phyloP scores from a whole-genome alignment of 1,284 basidiomycete genomes.

The Ganoderma leucocontextum region DNA sequence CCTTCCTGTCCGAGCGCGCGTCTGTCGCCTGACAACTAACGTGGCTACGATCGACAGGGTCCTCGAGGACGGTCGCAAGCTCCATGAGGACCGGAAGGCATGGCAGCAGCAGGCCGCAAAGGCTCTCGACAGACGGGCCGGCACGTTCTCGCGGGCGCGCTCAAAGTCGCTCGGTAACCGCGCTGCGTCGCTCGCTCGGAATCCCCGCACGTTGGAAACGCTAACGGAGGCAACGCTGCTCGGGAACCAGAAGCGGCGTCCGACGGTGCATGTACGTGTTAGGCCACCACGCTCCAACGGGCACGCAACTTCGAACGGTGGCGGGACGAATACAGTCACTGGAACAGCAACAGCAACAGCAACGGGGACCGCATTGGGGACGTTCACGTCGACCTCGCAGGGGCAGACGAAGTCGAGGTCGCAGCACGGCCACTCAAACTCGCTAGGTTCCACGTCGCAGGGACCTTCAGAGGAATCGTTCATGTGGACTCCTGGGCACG shows the following conservation, averaged over 20 bases:
- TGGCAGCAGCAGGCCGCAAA: slow-evolving; percentile 70
- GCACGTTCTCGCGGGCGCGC: slow-evolving; percentile 67
- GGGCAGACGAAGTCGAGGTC: slow-evolving; percentile 53
- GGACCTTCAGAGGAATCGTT: slow-evolving; percentile 41
- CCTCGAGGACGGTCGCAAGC: slow-evolving; percentile 64
- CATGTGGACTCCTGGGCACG: slow-evolving; percentile 48
- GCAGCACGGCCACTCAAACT: slow-evolving; percentile 43
- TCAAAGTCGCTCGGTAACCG: slow-evolving; percentile 61
- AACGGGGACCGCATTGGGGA: slow-evolving; percentile 28
- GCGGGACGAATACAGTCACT: slow-evolving; percentile 26
- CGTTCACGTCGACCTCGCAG: slow-evolving; percentile 35
- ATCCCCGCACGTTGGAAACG: slow-evolving; percentile 55
- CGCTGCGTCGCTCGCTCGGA: slow-evolving; percentile 33
- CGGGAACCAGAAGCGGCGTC: slow-evolving; percentile 65
- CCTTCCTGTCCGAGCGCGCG: slow-evolving; percentile 36
- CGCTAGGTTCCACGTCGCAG: slow-evolving; percentile 48
- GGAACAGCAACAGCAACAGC: slow-evolving; percentile 27
- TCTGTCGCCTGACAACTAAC: slow-evolving; percentile 12
- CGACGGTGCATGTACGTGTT: slow-evolving; percentile 50
- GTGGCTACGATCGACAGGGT: slow-evolving; percentile 53
- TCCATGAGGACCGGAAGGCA: slow-evolving; percentile 66
- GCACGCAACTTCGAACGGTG: slow-evolving; percentile 29
- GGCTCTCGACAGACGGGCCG: slow-evolving; percentile 70
- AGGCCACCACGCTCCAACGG: slow-evolving; percentile 32
- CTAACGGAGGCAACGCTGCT: slow-evolving; percentile 69